Conservation (phyloP, 129 eudicot genomes). For the Helichrysum umbraculigerum region DNA sequence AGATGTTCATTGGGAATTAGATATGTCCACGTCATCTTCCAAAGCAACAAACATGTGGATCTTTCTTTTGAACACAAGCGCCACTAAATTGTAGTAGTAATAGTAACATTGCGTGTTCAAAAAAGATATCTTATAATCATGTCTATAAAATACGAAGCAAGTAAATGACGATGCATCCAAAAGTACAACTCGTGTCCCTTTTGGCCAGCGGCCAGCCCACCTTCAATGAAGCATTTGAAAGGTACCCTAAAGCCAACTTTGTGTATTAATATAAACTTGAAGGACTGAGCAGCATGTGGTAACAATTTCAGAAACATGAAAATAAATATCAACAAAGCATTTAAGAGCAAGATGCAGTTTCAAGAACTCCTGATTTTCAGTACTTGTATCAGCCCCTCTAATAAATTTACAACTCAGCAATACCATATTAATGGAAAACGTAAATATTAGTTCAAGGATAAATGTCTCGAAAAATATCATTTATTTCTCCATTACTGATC, state of each 20-base stretch:
- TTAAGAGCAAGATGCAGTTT: neutral
- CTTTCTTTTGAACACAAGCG: no score
- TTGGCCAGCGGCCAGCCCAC: no score
- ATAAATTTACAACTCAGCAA: neutral
- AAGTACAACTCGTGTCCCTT: no score
- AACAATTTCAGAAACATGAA: neutral
- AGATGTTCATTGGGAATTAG: no score
- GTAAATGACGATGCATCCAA: neutral
- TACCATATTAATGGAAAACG: neutral
- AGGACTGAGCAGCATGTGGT: neutral
- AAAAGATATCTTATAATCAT: neutral
- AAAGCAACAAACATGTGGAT: no score
- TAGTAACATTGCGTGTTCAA: no score
- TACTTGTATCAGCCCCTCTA: neutral
- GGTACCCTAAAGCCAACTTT: neutral
- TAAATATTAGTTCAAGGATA: neutral
- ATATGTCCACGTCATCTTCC: no score
- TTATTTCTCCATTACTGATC: no score
- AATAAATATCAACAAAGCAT: neutral
- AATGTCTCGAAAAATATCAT: neutral
- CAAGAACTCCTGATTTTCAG: neutral
- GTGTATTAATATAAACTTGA: neutral
- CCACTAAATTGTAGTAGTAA: neutral
- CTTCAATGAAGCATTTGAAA: neutral
- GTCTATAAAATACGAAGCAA: neutral